Percentiles rank a stretch among this genome's conserved stretches.
Conservation (phyloP, 768 basidiomycete genomes). For the Leucosporidium creatinivorum region DNA sequence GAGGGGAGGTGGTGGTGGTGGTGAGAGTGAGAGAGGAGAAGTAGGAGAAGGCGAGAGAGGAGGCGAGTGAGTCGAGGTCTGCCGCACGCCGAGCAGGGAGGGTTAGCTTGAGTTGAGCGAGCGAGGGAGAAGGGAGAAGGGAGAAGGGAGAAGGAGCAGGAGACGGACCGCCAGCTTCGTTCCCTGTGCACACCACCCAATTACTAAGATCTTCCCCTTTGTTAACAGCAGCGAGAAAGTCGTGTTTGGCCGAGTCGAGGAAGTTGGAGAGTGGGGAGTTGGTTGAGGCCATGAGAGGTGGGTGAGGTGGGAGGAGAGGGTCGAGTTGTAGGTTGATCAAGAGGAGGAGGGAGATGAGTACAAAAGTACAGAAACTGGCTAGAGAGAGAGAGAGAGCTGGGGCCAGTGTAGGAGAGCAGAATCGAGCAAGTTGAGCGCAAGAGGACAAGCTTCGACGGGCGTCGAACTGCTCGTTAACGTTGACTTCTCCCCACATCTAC, state of each 20-base stretch:
- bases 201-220: conserved; percentile 47
- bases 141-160: background rate
- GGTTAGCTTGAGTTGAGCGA: conserved; percentile 3
- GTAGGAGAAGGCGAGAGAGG: conserved; percentile 77
- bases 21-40: conserved; percentile 52
- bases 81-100: background rate
- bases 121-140: background rate
- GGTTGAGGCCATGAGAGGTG: background rate
- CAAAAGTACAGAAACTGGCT: too few species aligned
- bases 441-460: too few species aligned
- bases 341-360: background rate
- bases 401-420: too few species aligned
- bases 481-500: too few species aligned
- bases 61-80: conserved; percentile 89
- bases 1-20: background rate
- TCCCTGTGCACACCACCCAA: conserved; percentile 84
- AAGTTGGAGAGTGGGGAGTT: conserved; percentile 34
- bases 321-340: background rate
- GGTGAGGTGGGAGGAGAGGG: background rate
- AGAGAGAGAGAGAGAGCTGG: too few species aligned
- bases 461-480: too few species aligned
- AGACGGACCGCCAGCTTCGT: conserved; percentile 85
- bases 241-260: conserved; percentile 50
- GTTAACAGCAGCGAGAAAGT: conserved; percentile 56
- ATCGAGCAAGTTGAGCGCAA: too few species aligned